phyloP scores from a whole-genome alignment of 208 protist species.

The Spongospora subterranea region DNA sequence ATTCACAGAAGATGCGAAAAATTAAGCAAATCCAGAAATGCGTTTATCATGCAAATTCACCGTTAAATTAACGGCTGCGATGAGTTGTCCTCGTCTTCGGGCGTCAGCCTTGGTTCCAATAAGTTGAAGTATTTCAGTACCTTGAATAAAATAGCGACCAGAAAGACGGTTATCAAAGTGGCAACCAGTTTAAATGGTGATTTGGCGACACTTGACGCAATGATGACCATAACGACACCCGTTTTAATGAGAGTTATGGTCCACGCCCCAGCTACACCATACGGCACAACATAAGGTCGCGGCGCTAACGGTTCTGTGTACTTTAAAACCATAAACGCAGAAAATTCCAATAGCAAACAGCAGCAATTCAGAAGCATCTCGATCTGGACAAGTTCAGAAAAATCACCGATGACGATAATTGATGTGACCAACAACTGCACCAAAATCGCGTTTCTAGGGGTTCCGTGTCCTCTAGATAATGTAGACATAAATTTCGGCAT shows the following conservation, averaged over 20 bases:
- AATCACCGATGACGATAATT: background rate
- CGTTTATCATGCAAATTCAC: too few species aligned
- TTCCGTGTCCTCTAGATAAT: background rate
- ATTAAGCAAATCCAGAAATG: too few species aligned
- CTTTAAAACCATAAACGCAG: constrained; percentile 44
- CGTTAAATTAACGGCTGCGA: too few species aligned
- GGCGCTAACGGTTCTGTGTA: background rate
- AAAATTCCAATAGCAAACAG: constrained; percentile 24
- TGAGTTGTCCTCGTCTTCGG: too few species aligned
- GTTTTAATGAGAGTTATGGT: constrained; percentile 2
- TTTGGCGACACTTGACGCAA: background rate
- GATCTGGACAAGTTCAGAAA: background rate
- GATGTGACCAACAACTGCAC: background rate
- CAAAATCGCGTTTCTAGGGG: background rate
- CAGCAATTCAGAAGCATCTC: background rate
- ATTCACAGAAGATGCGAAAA: too few species aligned
- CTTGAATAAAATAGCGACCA: too few species aligned
- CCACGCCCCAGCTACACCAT: background rate
- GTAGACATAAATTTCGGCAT: background rate
- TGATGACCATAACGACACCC: background rate
- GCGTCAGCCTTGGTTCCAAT: too few species aligned
- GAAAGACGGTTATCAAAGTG: too few species aligned
- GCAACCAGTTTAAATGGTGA: background rate
- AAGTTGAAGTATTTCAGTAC: too few species aligned
- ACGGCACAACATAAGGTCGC: constrained; percentile 40